A percentile compares a stretch with the other conserved stretches of the same genome.
Evolutionary conservation across 164 flowering plant species (phyloP).

Genomic region (Umbilicus rupestris): DNA sequence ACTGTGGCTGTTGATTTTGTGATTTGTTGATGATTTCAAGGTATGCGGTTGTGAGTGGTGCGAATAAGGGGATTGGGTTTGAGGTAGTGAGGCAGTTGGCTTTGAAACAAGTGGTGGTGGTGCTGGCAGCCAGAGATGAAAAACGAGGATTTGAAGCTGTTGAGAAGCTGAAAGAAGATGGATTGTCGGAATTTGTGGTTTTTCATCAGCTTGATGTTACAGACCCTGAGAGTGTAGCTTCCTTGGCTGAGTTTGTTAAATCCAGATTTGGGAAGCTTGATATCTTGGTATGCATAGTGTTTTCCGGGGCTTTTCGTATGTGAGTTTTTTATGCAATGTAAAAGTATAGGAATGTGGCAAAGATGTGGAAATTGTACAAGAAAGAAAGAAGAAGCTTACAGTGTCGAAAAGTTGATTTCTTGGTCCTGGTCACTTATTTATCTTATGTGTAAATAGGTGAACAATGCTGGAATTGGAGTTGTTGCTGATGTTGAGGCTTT

Average conservation of each 20-base stretch:
- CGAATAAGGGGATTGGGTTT: slow-evolving; percentile 56
- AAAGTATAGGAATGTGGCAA: too few species aligned
- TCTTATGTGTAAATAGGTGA: slow-evolving; percentile 26
- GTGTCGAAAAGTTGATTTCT: too few species aligned
- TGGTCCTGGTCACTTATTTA: too few species aligned
- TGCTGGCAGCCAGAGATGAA: slow-evolving; percentile 48
- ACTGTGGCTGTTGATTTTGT: background rate
- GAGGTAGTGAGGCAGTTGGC: slow-evolving; percentile 45
- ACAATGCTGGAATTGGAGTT: slow-evolving; percentile 55
- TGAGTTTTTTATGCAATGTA: too few species aligned
- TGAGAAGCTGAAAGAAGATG: slow-evolving; percentile 24
- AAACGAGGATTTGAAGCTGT: slow-evolving; percentile 39
- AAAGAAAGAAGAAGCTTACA: too few species aligned
- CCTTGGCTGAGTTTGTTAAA: slow-evolving; percentile 36
- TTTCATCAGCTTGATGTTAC: slow-evolving; percentile 60
- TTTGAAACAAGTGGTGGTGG: slow-evolving; percentile 27
- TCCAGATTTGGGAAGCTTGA: slow-evolving; percentile 45
- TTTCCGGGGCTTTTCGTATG: background rate
- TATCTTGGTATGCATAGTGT: slow-evolving; percentile 43
- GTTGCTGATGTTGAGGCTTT: slow-evolving; percentile 40
- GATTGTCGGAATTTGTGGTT: slow-evolving; percentile 29
- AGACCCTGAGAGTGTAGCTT: slow-evolving; percentile 30
- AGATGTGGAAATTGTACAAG: too few species aligned
- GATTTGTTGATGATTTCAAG: slow-evolving; percentile 11
- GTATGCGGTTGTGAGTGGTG: slow-evolving; percentile 59